Evolutionary conservation across 176 grass and related monocot genomes (phyloP).

Genomic region (Neostapfia colusana): DNA sequence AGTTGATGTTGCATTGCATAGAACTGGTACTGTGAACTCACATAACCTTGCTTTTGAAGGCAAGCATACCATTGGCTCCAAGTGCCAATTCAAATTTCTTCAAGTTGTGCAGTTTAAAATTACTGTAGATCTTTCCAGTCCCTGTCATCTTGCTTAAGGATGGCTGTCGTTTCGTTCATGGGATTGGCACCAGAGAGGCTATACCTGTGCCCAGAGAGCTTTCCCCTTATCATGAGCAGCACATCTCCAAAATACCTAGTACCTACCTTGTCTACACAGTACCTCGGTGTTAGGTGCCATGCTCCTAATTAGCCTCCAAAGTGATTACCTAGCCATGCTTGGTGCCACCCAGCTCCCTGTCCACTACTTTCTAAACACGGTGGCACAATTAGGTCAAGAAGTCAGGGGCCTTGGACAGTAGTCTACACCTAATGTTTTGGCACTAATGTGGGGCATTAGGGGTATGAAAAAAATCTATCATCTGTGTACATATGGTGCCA

Average conservation of each 20-base stretch:
- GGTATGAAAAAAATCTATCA: neutral
- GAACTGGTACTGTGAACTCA: neutral
- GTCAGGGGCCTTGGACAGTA: neutral
- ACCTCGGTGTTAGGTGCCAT: neutral
- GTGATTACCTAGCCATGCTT: too few species aligned
- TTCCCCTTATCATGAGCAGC: neutral
- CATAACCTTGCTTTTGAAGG: neutral
- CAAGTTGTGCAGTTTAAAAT: neutral
- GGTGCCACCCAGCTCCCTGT: neutral
- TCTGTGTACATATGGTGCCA: neutral
- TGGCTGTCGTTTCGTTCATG: neutral
- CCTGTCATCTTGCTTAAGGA: neutral
- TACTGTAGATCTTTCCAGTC: neutral
- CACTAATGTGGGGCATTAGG: neutral
- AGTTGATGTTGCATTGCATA: neutral
- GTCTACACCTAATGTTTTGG: neutral
- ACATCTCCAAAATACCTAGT: neutral
- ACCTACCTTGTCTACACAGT: too few species aligned
- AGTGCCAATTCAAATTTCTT: constrained; percentile 11
- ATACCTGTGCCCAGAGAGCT: neutral
- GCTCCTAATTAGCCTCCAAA: neutral
- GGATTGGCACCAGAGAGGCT: neutral
- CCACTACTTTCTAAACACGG: neutral
- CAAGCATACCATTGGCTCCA: neutral
- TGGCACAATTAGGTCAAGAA: neutral